Conservation (phyloP, 176 grass and related monocot species). For the Raddia guianensis region DNA sequence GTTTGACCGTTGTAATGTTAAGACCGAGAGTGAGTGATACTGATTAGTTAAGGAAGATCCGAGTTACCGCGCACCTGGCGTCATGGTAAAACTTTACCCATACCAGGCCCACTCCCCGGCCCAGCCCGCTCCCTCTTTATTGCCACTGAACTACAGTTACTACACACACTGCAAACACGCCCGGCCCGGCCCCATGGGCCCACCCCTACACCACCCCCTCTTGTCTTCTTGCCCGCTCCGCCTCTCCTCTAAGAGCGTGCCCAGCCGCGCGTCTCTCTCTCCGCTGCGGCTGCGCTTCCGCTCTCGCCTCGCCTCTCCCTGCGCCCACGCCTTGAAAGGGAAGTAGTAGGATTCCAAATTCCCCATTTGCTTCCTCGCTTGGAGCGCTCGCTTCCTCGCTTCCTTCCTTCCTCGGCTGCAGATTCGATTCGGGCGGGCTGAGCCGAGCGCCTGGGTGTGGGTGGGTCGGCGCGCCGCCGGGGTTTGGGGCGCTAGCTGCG, state of each 20-base stretch:
- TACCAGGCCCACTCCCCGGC: too few species aligned
- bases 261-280: neutral
- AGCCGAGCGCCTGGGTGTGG: neutral
- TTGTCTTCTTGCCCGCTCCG: slow-evolving; percentile 12
- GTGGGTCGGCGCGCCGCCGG: neutral
- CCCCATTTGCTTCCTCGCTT: neutral
- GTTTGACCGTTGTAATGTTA: too few species aligned
- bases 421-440: neutral
- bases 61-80: too few species aligned
- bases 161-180: neutral
- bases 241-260: slow-evolving; percentile 13
- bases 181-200: neutral
- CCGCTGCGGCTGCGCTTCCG: neutral
- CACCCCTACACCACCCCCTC: neutral
- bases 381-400: neutral
- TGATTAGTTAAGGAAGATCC: too few species aligned
- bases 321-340: neutral
- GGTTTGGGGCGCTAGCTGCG: slow-evolving; percentile 1
- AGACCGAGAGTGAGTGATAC: too few species aligned
- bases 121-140: too few species aligned
- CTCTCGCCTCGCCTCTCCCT: neutral
- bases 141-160: too few species aligned
- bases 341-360: neutral
- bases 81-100: too few species aligned
- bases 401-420: neutral